Base-by-base conservation (phyloP, 2,329 filamentous ascomycete species). In the Celoporthe dispersa region DNA sequence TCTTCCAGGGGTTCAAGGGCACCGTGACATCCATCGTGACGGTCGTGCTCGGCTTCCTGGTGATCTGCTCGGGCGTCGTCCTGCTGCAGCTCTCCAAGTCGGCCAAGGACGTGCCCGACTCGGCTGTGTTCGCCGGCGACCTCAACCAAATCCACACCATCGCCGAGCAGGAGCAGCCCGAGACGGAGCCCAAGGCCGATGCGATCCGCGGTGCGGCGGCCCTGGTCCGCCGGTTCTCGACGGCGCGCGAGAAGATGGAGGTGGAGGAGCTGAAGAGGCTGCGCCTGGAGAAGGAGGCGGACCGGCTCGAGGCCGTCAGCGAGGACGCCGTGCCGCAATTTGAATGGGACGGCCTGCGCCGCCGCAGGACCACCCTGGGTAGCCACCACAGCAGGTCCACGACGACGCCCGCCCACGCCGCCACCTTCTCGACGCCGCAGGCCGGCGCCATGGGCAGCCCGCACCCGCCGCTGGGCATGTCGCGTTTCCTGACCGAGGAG, bases 71-170 rank as follows among this genome's bases (percentile, higher is more conserved):
- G 0, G 96, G 96, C 0, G 96, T 98, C 7, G 91, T 98, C 0
- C 82, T 99, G 9, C 83, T 99, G 12, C 96, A 99, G 78, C 88
- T 99, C n/a, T 98, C 96, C 66, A 98, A 98, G 79, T 98, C 95
- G 0, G 93, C 96, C 75, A 99, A 98, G 78, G 95, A 99, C 77
- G 95, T 99, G 0, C 96, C 96, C 8, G 96, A 98, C 78, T 86
- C 94, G 0, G 94, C 94, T 41, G 90, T 99, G 53, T 97, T 99
- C 84, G 90, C 90, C 68, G 96, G 95, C 60, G 94, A 98, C 77
- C 86, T 99, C 66, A 92, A 98, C 76, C 95, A 99, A 84, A 92
- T 98, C 67, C 93, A 96, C 41, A 97, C 95, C 39, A 96, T 98
- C 72, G 95, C 93, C 62, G 93, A 98, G 76, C 94, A 97, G 77